Base-by-base conservation (phyloP, 305 asterid species). In the Ajuga reptans region DNA sequence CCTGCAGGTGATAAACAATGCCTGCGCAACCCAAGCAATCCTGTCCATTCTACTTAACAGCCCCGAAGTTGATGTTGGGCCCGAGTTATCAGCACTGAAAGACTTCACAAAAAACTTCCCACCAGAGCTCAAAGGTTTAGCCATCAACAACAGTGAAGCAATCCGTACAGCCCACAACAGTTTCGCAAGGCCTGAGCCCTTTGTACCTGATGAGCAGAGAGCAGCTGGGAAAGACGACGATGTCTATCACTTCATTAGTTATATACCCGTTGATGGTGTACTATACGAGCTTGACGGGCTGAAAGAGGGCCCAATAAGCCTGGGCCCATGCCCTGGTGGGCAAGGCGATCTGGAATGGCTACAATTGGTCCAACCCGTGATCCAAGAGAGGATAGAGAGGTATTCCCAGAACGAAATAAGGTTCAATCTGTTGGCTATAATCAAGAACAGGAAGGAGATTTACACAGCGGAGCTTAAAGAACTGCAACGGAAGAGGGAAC, bases 21-120 rank as follows among this genome's bases (percentile, higher is more conserved):
- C 97, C 31, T 90, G 97, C 74, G 98, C 98, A 58, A 92, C 98
- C 73, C 98, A 92, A 85, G 97, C 96, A 68, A 90, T 92, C 71
- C 84, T 92, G 41, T 86, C 97, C 1, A 87, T 90, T 73, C 92
- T 92, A 39, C 56, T 92, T 86, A 92, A 92, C 81, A 82, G 94
- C 74, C 85, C 84, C 6, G 96, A 90, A 6, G 79, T 92, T 51
- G 98, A 92, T 70, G 77, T 92, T 67, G 99, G 97, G 55, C 94
- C 92, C 31, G 97, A 90, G 82, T 60, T 90, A 36, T 81, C 90
- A 9, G 87, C 93, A 1, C 69, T 90, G 67, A 93, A 81, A 77
- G 97, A 93, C n/a, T 93, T 93, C 87, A 84, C 96, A 31, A 87
- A 83, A 73, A 88, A 88, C 51, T 93, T 93, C 62, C 99, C 97